phyloP scores from a whole-genome alignment of 1,284 basidiomycete species.

The Ceratobasidium sp. region DNA sequence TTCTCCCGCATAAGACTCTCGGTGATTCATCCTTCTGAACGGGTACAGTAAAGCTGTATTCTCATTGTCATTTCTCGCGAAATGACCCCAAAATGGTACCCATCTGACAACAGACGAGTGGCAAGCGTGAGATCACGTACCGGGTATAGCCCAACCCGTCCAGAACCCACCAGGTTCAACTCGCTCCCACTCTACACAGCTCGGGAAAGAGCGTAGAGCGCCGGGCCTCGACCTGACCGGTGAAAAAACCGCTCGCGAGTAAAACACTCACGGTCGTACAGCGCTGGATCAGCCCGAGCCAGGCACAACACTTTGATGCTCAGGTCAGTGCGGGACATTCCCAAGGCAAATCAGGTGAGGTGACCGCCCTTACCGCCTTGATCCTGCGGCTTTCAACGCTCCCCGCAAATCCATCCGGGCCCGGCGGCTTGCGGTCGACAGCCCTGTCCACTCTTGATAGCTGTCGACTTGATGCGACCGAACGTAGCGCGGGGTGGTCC shows the following conservation, averaged over 20 bases:
- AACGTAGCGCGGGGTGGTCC: neutral
- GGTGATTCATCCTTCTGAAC: neutral
- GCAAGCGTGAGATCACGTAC: neutral
- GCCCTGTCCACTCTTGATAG: neutral
- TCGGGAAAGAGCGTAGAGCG: neutral
- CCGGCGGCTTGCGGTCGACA: slow-evolving; percentile 6
- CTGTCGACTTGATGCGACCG: neutral
- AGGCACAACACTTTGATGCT: slow-evolving; percentile 1
- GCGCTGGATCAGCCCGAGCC: neutral
- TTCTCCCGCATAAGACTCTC: neutral
- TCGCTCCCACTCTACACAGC: neutral
- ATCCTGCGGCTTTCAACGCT: neutral
- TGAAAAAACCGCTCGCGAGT: neutral
- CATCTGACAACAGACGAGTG: neutral
- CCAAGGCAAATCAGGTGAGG: neutral
- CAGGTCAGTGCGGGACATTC: neutral
- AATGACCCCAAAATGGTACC: neutral
- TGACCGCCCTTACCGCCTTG: neutral
- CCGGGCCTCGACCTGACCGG: slow-evolving; percentile 9
- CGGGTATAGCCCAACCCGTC: neutral
- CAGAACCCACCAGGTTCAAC: neutral
- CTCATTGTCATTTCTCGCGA: neutral
- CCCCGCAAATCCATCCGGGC: neutral
- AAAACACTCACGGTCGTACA: slow-evolving; percentile 2
- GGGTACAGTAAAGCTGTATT: neutral